phyloP scores from a whole-genome alignment of 345 rosid species.

The Lepidium aucheri region DNA sequence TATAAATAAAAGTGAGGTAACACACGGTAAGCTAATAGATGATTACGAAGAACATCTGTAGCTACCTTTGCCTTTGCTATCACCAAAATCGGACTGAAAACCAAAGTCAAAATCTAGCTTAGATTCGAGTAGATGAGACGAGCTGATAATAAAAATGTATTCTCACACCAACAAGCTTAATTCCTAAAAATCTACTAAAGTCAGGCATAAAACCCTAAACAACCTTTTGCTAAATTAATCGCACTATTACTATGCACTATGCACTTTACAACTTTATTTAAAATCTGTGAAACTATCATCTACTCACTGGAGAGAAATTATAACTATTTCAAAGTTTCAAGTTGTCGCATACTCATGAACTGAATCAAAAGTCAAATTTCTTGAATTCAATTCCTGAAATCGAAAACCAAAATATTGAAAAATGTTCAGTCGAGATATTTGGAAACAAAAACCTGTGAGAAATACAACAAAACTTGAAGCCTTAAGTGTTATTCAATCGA shows the following conservation, averaged over 20 bases:
- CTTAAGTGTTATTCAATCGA: no score
- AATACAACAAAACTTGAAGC: no score
- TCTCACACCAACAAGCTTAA: constrained; percentile 7
- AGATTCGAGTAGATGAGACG: no score
- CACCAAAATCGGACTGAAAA: no score
- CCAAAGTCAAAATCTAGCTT: no score
- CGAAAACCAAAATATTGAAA: no score
- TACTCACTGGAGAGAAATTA: background rate
- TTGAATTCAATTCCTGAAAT: no score
- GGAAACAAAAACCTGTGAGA: no score
- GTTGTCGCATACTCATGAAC: constrained; percentile 3
- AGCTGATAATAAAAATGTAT: no score
- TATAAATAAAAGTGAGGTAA: constrained; percentile 30
- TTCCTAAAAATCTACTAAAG: background rate
- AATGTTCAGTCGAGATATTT: no score
- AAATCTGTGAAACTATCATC: background rate
- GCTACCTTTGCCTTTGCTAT: no score
- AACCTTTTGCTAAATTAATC: background rate
- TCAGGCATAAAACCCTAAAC: background rate
- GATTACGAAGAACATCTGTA: constrained; percentile 28
- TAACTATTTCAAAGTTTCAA: background rate
- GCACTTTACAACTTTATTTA: background rate
- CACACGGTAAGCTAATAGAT: constrained; percentile 20
- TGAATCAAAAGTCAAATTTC: background rate
- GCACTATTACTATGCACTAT: background rate